Conservation (phyloP, 176 grass and related monocot genomes). For the Phoenix roebelenii region DNA sequence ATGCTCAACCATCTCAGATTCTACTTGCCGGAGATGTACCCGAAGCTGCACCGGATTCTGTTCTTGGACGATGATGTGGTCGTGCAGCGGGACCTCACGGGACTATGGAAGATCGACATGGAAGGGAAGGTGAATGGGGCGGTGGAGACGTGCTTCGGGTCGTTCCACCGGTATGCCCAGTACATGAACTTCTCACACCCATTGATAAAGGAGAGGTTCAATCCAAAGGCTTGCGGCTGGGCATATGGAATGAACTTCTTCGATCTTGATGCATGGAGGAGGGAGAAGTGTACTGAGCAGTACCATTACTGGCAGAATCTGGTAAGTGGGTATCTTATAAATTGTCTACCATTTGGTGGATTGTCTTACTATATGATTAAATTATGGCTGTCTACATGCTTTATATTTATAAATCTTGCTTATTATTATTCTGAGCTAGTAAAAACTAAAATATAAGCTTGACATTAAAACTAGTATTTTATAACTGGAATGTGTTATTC, state of each 20-base stretch:
- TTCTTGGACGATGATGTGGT: constrained; percentile 98
- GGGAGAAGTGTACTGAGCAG: constrained; percentile 84
- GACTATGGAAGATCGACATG: constrained; percentile 95
- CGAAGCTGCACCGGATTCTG: constrained; percentile 75
- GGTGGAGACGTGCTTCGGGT: constrained; percentile 97
- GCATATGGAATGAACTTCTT: constrained; percentile 99
- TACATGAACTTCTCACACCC: constrained; percentile 99
- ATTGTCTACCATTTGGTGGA: not conserved
- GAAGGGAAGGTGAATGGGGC: constrained; percentile 98
- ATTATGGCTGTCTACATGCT: too few relatives aligned
- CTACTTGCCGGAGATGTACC: constrained; percentile 98
- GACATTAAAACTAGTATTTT: too few relatives aligned
- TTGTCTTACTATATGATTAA: not conserved
- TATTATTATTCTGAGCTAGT: too few relatives aligned
- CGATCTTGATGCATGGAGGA: constrained; percentile 90
- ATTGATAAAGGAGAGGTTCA: constrained; percentile 83
- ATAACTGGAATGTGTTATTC: too few relatives aligned
- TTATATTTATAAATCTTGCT: too few relatives aligned
- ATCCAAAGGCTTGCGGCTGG: constrained; percentile 91
- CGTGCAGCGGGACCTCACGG: constrained; percentile 82
- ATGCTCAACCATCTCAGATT: constrained; percentile 95
- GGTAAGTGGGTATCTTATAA: constrained; percentile 29
- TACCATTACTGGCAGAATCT: constrained; percentile 99
- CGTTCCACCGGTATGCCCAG: constrained; percentile 88
- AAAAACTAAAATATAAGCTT: too few relatives aligned